Evolutionary conservation across 2,329 filamentous ascomycete genomes (phyloP), one percentile per base, ranked within the genome.

Genomic region (Rutstroemia sp.): DNA sequence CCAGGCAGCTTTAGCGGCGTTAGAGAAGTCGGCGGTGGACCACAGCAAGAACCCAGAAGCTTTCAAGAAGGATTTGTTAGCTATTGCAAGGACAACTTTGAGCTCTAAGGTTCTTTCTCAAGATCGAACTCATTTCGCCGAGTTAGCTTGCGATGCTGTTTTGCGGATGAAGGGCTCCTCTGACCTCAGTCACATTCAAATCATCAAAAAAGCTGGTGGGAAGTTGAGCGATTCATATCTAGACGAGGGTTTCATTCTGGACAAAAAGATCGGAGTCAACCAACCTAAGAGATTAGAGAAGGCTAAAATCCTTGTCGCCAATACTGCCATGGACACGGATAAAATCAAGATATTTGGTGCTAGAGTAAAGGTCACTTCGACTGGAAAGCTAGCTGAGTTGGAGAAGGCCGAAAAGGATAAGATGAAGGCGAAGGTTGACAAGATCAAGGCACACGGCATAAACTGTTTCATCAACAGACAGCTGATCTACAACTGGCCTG

Each of bases 381-480:
- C 94, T 3, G 90, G 90, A 72, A 96, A 97, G 79, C 82, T 99
- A 50, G 94, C 94, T n/a, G 94, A 99, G 68, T 79, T 99, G 54
- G 94, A 99, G 74, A 96, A 95, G 81, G 94, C 94, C 5, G 94
- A 97, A 78, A 88, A 90, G 68, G 94, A 99, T 68, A 97, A 97
- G 85, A 99, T 99, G 94, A 95, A 92, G 80, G 88, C 89, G 63
- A 99, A 99, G 82, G 94, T 99, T 47, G 94, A 99, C 62, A 92
- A 90, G 74, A 99, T 99, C 78, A 99, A 97, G 82, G 82, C 90
- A 48, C 94, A 99, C 70, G 94, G 94, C 58, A 96, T 99, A 77
- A 99, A 99, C 82, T 97, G 94, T 80, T 99, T 99, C 74, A 96
- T 99, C 74, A 99, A 99, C 82, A 82, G 94, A 66, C 94, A 99